Base-by-base conservation (phyloP, 345 rosid species). In the Mercurialis annua region DNA sequence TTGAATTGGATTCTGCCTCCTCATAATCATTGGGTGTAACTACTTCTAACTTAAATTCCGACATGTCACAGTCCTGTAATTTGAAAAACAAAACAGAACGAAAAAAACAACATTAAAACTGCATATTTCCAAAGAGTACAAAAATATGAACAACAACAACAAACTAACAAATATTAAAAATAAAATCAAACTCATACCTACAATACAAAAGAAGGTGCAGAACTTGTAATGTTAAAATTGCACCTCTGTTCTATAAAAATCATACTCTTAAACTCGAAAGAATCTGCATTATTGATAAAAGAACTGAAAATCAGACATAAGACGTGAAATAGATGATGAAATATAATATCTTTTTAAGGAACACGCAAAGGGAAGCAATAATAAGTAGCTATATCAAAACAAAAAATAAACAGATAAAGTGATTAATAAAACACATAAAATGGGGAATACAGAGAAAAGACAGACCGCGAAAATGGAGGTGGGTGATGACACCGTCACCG, bases 281-380 rank as follows among this genome's bases (percentile, higher is more conserved):
- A 24, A 34, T 65, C 21, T 23, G 27, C 0, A 50, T 18, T 8
- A 23, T 20, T n/a, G 34, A 10, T 1, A 18, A 49, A 17, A 27
- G 56, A 56, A 47, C 30, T 27, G 63, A 51, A 46, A 47, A 29
- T 55, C 52, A 54, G 33, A 51, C 7, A 30, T 48, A 74, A 47
- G 54, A 55, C 38, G 65, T 49, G 69, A 56, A 49, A 8, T 6
- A 65, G 46, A 12, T 30, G 43, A 12, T n/a, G n/a, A n/a, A n/a
- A n/a, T n/a, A n/a, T n/a, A n/a, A n/a, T n/a, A 69, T 23, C 76
- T 77, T 82, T 81, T 84, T 75, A 55, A 60, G 72, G 23, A 48
- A 65, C 81, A 87, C 86, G 88, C 85, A 84, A 90, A 79, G 83
- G 72, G 67, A 73, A 74, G 65, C 59, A 36, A 26, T 30, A 71